phyloP scores from a whole-genome alignment of 1,284 basidiomycete genomes.

The Rhizopogon parksii region DNA sequence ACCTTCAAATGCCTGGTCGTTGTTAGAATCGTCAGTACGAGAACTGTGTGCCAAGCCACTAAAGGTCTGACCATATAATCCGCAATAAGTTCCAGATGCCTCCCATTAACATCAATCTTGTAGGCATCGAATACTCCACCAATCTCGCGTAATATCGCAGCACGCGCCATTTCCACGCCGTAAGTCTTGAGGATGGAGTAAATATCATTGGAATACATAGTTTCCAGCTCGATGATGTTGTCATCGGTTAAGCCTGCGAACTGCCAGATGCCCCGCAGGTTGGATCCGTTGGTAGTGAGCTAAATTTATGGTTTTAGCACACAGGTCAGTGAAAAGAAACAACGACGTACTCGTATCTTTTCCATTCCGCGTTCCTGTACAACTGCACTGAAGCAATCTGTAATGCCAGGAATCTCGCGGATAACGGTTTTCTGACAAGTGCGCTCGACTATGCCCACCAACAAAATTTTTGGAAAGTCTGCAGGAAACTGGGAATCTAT shows the following conservation, averaged over 20 bases:
- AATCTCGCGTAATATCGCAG: slow-evolving; percentile 88
- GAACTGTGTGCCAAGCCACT: slow-evolving; percentile 1
- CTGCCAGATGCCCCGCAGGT: slow-evolving; percentile 87
- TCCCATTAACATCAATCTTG: slow-evolving; percentile 91
- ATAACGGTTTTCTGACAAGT: slow-evolving; percentile 79
- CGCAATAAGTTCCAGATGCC: slow-evolving; percentile 95
- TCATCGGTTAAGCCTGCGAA: slow-evolving; percentile 62
- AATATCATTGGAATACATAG: slow-evolving; percentile 93
- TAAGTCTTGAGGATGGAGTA: slow-evolving; percentile 89
- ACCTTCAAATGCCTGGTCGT: slow-evolving; percentile 84
- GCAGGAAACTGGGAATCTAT: slow-evolving; percentile 47
- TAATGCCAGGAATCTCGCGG: slow-evolving; percentile 83
- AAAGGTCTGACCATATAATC: slow-evolving; percentile 86
- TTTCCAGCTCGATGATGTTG: slow-evolving; percentile 75
- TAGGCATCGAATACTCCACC: slow-evolving; percentile 93
- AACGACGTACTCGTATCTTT: slow-evolving; percentile 44
- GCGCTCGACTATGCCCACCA: slow-evolving; percentile 87
- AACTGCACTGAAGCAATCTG: slow-evolving; percentile 63
- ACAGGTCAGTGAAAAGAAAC: slow-evolving; percentile 1
- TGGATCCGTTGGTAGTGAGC: slow-evolving; percentile 87
- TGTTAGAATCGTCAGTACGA: slow-evolving; percentile 9
- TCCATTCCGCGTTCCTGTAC: slow-evolving; percentile 47
- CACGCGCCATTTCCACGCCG: slow-evolving; percentile 96
- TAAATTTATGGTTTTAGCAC: slow-evolving; percentile 23
- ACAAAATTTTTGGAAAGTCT: slow-evolving; percentile 80